Evolutionary conservation across 169 alveolate species (phyloP).

Genomic region (Plasmodium adleri): DNA sequence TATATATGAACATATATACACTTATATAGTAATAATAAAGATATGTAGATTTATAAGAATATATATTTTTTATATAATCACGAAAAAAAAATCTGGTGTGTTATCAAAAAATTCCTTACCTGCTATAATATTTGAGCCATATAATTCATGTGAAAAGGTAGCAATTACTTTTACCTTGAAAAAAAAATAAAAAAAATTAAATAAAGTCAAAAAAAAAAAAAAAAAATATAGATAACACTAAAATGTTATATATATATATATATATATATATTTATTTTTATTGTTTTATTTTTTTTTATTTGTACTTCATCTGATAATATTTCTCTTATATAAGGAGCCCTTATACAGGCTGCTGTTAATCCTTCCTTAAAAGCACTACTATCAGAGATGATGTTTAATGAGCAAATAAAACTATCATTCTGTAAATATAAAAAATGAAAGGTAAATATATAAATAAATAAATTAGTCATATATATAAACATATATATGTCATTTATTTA

Average conservation of each 20-base stretch:
- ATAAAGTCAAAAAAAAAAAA: background rate
- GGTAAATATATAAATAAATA: background rate
- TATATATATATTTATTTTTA: background rate
- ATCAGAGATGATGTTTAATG: slow-evolving; percentile 34
- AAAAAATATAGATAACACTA: background rate
- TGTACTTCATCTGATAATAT: slow-evolving; percentile 48
- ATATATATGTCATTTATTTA: background rate
- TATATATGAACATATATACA: background rate
- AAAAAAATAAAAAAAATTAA: background rate
- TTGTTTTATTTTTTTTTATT: background rate
- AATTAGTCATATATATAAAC: slow-evolving; percentile 1
- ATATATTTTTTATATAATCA: background rate
- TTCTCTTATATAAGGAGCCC: slow-evolving; percentile 63
- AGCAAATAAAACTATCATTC: slow-evolving; percentile 75
- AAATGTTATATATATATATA: background rate
- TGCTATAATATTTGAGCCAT: slow-evolving; percentile 42
- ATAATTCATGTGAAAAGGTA: slow-evolving; percentile 47
- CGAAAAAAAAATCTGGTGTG: background rate
- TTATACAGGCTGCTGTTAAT: slow-evolving; percentile 49
- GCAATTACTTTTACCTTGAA: slow-evolving; percentile 51
- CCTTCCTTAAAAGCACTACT: slow-evolving; percentile 33
- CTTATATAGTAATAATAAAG: background rate
- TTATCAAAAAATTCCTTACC: slow-evolving; percentile 17
- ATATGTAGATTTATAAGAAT: background rate
- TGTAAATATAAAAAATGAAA: background rate